Evolutionary conservation across 2,329 filamentous ascomycete species (phyloP), one percentile per base, ranked within the genome.

Genomic region (Fusarium tupiense): DNA sequence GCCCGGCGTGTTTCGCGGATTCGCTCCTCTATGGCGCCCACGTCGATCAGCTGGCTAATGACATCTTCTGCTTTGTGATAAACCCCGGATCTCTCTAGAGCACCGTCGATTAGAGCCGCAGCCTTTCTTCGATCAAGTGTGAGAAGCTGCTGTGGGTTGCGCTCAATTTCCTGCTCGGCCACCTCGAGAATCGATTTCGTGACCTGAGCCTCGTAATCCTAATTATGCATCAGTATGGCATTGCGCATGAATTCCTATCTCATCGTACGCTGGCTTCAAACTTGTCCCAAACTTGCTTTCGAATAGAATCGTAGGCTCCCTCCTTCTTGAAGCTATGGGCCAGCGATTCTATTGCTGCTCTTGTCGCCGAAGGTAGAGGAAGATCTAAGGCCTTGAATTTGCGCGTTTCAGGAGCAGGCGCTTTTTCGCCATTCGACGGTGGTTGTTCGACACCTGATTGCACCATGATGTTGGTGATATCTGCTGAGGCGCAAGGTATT

Each of bases 261-360:
- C 47, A n/a, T 61, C 73, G 22, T 87, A 94, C 92, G 75, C 90
- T 91, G 37, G 89, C 88, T 78, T 91, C 90, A 75, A 94, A 94
- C 66, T 93, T 91, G 52, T 93, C 90, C 89, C 93, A 94, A 17
- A 94, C 88, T 77, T 93, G 89, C 80, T 94, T 95, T 70, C 93
- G 91, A 72, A 95, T 89, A 20, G 88, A 85, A 82, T 96, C 94
- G 79, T 95, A 96, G 65, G 93, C 92, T 69, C 94, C 94, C 82
- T 94, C 94, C 84, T 95, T 96, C 83, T 95, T 95, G 85, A 95
- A 96, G 17, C 89, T 92, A 79, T 94, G 91, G n/a, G 93, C 89
- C 29, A 96, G 88, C 22, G 88, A 89, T 76, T 95, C 93, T 64
- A 96, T 94, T 4, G 92, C 91, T 4, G 89, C 88, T 73, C 92